Conservation (phyloP, 768 basidiomycete genomes). For the Kwoniella shandongensis region DNA sequence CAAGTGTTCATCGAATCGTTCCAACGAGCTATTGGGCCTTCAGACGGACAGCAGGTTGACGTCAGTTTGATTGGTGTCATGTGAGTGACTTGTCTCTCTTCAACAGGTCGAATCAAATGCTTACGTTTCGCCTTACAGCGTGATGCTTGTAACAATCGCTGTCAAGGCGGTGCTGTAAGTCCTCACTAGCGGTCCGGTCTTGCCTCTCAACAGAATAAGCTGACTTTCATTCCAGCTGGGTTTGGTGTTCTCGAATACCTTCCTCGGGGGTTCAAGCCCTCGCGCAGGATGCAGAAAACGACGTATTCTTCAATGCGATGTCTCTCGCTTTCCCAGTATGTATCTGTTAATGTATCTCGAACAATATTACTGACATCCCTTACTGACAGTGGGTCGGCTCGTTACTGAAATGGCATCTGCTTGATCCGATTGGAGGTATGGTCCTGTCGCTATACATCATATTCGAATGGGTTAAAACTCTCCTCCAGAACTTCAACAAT, state of each 20-base stretch:
- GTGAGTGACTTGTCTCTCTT: conserved; percentile 21
- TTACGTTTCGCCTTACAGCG: conserved; percentile 19
- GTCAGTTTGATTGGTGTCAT: conserved; percentile 48
- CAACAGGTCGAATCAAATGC: not conserved
- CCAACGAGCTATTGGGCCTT: conserved; percentile 37
- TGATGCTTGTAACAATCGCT: conserved; percentile 55
- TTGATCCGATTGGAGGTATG: conserved; percentile 56
- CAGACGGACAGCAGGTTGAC: conserved; percentile 34
- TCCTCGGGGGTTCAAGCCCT: conserved; percentile 53
- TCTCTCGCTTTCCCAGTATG: conserved; percentile 54
- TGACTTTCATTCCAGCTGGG: conserved; percentile 30
- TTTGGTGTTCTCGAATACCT: conserved; percentile 51
- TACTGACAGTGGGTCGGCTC: conserved; percentile 43
- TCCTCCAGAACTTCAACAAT: conserved; percentile 54
- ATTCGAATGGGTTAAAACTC: conserved; percentile 53
- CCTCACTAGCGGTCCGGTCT: not conserved
- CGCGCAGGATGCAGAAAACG: conserved; percentile 57
- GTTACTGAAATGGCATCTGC: conserved; percentile 41
- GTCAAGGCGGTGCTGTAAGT: conserved; percentile 51
- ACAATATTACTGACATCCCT: not conserved
- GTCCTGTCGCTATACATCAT: conserved; percentile 54
- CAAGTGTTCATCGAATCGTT: conserved; percentile 56
- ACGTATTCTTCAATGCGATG: conserved; percentile 56
- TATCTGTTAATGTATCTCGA: not conserved
- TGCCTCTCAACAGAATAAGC: not conserved